Evolutionary conservation across 371 early-diverging fungal species (phyloP), one percentile per base, ranked within the genome.

Genomic region (Fennellomyces sp.): DNA sequence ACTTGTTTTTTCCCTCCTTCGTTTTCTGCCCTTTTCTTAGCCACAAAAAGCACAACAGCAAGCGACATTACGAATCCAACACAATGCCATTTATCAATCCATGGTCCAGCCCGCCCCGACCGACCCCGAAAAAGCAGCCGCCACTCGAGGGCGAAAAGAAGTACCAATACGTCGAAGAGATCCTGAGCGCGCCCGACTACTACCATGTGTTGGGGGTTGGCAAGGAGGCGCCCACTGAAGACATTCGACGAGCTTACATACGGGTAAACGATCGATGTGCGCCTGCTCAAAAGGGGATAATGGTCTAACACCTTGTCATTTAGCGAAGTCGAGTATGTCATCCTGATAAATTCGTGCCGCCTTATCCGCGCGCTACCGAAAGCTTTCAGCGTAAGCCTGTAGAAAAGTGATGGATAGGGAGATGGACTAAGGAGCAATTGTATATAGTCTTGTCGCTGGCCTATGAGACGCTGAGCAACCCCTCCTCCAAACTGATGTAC

Each of bases 381-480:
- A 71, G 75, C 36, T 78, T 78, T 56, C 79, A 78, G 60, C 28
- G 79, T 75, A 71, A 61, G n/a, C 30, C 15, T n/a, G 31, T n/a
- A n/a, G n/a, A n/a, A n/a, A n/a, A n/a, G n/a, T n/a, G n/a, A n/a
- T n/a, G 5, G 23, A 19, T 21, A 13, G 3, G 26, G 23, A 21
- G 21, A 21, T 19, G 23, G 45, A 33, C 27, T 42, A 45, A 45
- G 39, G 39, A n/a, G 45, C 10, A 23, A 45, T 23, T 1, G 3
- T 23, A 4, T 8, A 23, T 72, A 87, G 87, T 80, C 28, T 61
- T 87, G 5, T 77, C 85, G 0, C 66, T 78, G 56, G 83, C 88
- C 7, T 84, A 87, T 70, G 85, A 87, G 58, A 87, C 88, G 5
- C 66, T 87, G 8, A 82, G 75, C 38, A 81, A 87, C 60, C 81